Percentiles rank a stretch among this genome's conserved stretches.
Evolutionary conservation across 192 early-diverging fungal species (phyloP).

Genomic region (Rhizoclosmatium sp.): DNA sequence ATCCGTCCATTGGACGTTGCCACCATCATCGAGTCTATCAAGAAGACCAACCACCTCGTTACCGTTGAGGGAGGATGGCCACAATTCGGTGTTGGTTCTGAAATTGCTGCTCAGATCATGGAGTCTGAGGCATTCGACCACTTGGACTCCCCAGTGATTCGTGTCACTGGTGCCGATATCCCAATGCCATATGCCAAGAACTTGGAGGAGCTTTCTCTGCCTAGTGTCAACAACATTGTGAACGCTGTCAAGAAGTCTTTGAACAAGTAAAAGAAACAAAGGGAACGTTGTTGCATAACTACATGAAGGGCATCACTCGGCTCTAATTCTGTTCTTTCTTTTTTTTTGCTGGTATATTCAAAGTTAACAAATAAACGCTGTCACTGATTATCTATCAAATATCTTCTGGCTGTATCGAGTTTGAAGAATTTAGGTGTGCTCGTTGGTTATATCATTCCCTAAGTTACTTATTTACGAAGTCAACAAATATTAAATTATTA

Average conservation of each 20-base stretch:
- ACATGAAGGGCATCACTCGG: background rate
- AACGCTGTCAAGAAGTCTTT: slow-evolving; percentile 79
- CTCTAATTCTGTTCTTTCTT: background rate
- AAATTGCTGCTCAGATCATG: slow-evolving; percentile 96
- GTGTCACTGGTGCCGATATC: slow-evolving; percentile 96
- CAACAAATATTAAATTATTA: too few species aligned
- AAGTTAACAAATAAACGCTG: too few species aligned
- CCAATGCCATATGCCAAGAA: slow-evolving; percentile 97
- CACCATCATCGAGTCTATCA: slow-evolving; percentile 90
- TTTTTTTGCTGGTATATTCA: too few species aligned
- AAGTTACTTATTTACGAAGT: too few species aligned
- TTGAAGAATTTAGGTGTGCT: background rate
- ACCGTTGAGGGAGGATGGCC: slow-evolving; percentile 98
- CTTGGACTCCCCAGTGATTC: slow-evolving; percentile 92
- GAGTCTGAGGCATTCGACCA: slow-evolving; percentile 96
- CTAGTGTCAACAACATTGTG: slow-evolving; percentile 82
- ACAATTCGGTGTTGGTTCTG: slow-evolving; percentile 90
- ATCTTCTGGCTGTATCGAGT: background rate
- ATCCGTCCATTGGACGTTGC: slow-evolving; percentile 95
- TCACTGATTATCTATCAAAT: too few species aligned
- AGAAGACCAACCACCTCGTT: slow-evolving; percentile 97
- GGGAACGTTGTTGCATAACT: background rate
- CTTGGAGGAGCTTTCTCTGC: slow-evolving; percentile 90
- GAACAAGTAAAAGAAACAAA: slow-evolving; percentile 49
- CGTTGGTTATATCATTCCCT: background rate